Evolutionary conservation across 2,329 filamentous ascomycete species (phyloP), one percentile per base, ranked within the genome.

Genomic region (Cyphellophora attinorum): DNA sequence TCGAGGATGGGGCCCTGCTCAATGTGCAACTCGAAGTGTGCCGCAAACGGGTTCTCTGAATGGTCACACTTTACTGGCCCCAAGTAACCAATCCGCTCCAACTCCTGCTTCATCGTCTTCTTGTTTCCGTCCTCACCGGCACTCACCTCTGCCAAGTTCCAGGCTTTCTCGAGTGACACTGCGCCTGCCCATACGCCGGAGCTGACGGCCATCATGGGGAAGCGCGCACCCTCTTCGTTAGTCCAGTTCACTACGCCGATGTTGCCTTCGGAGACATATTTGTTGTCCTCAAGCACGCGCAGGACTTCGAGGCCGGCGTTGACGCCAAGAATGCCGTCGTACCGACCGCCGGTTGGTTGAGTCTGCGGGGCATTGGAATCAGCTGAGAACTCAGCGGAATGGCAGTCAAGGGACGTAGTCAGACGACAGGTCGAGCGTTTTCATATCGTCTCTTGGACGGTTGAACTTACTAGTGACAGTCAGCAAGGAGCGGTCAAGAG

Each of bases 21-120:
- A 33, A 91, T 89, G 52, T 91, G 84, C 10, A 91, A 66, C 56
- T 91, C 83, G 50, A 91, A 89, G 55, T 89, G 82, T 1, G 81
- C 81, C 6, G 73, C 79, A 58, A 89, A 76, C 0, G 79, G 80
- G 11, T 69, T 73, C 19, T 66, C 61, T 41, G 68, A 62, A 53
- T 79, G 66, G 34, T 65, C 74, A 14, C 72, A 72, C 6, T 70
- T 66, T 0, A 66, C 58, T 0, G 57, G 46, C 11, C 82, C 83
- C 0, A 85, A 59, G 44, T 83, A 86, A 1, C 77, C 76, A 33
- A 86, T 85, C 11, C 79, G 68, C 50, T 81, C 64, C 0, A 91
- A 68, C 41, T 86, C 81, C 1, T 65, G 71, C 47, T 69, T 78
- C 68, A 81, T 74, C 8, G 74, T 81, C 17, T 39, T 40, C 15